phyloP scores from a whole-genome alignment of 2,329 filamentous ascomycete species.

The Myriosclerotinia curreyana region DNA sequence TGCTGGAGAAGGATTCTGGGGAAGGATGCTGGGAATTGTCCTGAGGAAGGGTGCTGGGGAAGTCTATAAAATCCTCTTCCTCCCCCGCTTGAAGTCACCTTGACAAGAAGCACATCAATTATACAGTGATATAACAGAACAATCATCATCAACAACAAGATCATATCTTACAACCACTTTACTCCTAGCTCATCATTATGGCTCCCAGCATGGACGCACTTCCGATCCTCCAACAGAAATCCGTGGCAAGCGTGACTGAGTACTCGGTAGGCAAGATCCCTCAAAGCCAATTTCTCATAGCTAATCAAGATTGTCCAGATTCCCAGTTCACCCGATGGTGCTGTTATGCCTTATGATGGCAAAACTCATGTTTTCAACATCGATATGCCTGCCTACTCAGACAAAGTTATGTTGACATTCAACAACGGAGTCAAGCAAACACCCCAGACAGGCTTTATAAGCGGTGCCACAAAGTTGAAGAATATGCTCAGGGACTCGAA shows the following conservation, averaged over 20 bases:
- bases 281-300: background rate
- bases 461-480: slow-evolving; percentile 22
- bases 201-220: slow-evolving; percentile 16
- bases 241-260: background rate
- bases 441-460: background rate
- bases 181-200: slow-evolving; percentile 4
- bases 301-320: slow-evolving; percentile 3
- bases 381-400: slow-evolving; percentile 16
- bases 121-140: slow-evolving; percentile 8
- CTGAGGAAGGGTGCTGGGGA: background rate
- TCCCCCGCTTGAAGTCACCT: slow-evolving; percentile 4
- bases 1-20: background rate
- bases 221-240: slow-evolving; percentile 12
- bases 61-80: slow-evolving; percentile 11
- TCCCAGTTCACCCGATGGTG: background rate
- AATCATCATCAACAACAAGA: slow-evolving; percentile 11
- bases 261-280: slow-evolving; percentile 1
- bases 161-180: slow-evolving; percentile 8
- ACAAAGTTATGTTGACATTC: slow-evolving; percentile 18
- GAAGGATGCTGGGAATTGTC: no score
- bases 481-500: slow-evolving; percentile 18
- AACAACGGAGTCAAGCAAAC: slow-evolving; percentile 14
- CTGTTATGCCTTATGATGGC: slow-evolving; percentile 12
- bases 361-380: slow-evolving; percentile 16
- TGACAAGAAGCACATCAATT: slow-evolving; percentile 2